A percentile compares a stretch with the other conserved stretches of the same genome.
phyloP scores from a whole-genome alignment of 2,329 filamentous ascomycete genomes.

The Neospermospora avenae region DNA sequence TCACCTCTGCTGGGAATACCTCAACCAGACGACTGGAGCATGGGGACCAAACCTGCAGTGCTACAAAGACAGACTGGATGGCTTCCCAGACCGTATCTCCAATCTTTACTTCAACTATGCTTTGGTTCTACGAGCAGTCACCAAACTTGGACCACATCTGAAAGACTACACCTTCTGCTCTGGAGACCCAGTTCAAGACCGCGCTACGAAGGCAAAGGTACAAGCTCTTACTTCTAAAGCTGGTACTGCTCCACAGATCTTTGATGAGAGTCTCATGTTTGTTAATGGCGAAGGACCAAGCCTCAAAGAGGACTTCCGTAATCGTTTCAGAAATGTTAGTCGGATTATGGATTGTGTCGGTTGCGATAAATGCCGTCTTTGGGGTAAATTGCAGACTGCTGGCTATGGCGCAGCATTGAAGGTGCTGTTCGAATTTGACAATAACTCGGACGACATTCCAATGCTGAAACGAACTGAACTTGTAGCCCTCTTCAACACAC shows the following conservation, averaged over 20 bases:
- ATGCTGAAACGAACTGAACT: constrained; percentile 83
- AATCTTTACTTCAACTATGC: constrained; percentile 99
- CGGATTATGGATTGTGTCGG: constrained; percentile 98
- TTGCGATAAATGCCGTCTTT: constrained; percentile 96
- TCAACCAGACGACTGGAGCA: constrained; percentile 90
- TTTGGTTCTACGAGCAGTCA: constrained; percentile 84
- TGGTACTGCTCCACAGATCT: constrained; percentile 71
- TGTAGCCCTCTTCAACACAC: constrained; percentile 91
- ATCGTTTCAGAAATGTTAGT: constrained; percentile 94
- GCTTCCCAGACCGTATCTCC: constrained; percentile 83
- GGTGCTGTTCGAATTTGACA: constrained; percentile 89
- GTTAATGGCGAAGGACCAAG: constrained; percentile 70
- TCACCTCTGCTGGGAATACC: constrained; percentile 91
- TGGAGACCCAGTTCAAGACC: constrained; percentile 77
- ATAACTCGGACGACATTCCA: constrained; percentile 57
- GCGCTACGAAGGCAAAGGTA: constrained; percentile 76
- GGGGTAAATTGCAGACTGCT: constrained; percentile 94
- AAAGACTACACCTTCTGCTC: constrained; percentile 85
- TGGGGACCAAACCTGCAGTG: constrained; percentile 91
- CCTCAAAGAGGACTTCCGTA: constrained; percentile 95
- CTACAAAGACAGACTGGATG: constrained; percentile 82
- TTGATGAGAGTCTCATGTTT: constrained; percentile 96
- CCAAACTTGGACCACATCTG: constrained; percentile 82
- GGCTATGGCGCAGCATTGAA: constrained; percentile 95
- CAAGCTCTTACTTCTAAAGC: constrained; percentile 70